Base-by-base conservation (phyloP, 768 basidiomycete genomes). In the Leccinum aurantiacum region DNA sequence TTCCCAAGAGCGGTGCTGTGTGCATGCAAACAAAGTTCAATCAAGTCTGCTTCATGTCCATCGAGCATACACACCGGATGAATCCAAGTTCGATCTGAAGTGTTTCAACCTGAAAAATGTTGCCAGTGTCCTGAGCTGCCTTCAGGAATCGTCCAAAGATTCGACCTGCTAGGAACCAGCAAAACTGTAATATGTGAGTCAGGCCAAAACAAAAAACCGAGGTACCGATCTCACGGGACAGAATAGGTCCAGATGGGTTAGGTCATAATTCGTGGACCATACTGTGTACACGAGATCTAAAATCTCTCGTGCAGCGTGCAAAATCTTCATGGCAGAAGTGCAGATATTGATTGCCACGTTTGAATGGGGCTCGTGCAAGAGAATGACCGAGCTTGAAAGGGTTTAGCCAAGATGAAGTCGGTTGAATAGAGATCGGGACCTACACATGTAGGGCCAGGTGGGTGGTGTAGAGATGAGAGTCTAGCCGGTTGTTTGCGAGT, bases 351-450 rank as follows among this genome's bases (percentile, higher is more conserved):
- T 76, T 25, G 78, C 77, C 51, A 88, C 77, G 60, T 84, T 81
- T 17, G 89, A 88, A 66, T 90, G 89, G 3, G 89, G 88, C 63
- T 92, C 90, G 65, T 91, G 90, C 46, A 92, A 74, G 19, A 90
- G 76, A 54, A 92, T 87, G 14, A 76, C 83, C 6, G 87, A 82
- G 13, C 90, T 92, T 63, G 50, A 33, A 65, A 29, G 27, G 37
- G 14, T 52, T 25, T 50, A 51, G 17, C 50, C 8, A 70, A 76
- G 62, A 71, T 80, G 75, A 11, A 77, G 76, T 75, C 79, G 2
- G 76, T 72, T 59, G 58, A 57, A 19, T 65, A 53, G 37, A 22
- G 6, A 56, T 37, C 17, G 29, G 8, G 13, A 71, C 76, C 38
- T 60, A 76, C 77, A 72, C 69, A 57, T 76, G 70, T 11, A 69